Percentiles rank a stretch among this genome's conserved stretches.
Evolutionary conservation across 169 alveolate species (phyloP).

Genomic region (Babesia ovis): DNA sequence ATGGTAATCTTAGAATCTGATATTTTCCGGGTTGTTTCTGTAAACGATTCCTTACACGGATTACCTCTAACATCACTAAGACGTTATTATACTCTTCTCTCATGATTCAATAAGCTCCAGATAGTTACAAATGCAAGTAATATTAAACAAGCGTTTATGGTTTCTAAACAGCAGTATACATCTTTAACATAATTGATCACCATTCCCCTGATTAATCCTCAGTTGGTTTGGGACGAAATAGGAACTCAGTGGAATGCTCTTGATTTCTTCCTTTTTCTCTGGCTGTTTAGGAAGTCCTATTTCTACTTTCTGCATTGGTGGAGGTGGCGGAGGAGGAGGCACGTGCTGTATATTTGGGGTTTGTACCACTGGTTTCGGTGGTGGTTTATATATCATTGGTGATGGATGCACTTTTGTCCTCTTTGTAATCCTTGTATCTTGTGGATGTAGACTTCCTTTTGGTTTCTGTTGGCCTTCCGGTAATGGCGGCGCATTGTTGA

Average conservation of each 20-base stretch:
- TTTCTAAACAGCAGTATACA: too few species aligned
- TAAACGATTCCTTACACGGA: too few species aligned
- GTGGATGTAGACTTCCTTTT: not conserved
- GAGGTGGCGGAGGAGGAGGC: slow-evolving; percentile 34
- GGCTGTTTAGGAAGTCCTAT: not conserved
- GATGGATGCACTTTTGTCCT: not conserved
- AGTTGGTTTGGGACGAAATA: slow-evolving; percentile 64
- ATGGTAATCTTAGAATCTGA: too few species aligned
- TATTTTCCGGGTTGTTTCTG: too few species aligned
- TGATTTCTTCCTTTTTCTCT: not conserved
- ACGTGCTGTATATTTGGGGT: not conserved
- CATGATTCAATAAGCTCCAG: too few species aligned
- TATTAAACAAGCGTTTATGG: too few species aligned
- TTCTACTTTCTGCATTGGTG: slow-evolving; percentile 19
- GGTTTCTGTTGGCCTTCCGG: slow-evolving; percentile 2
- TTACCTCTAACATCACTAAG: too few species aligned
- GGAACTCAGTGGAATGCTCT: slow-evolving; percentile 35
- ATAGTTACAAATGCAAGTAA: too few species aligned
- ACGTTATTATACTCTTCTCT: too few species aligned
- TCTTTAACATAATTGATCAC: too few species aligned
- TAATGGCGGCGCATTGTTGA: slow-evolving; percentile 45
- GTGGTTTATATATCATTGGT: not conserved
- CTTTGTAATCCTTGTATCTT: not conserved
- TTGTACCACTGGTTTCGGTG: not conserved
- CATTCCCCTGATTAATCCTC: slow-evolving; percentile 33